phyloP scores from a whole-genome alignment of 2,329 filamentous ascomycete species.

The Claviceps africana region DNA sequence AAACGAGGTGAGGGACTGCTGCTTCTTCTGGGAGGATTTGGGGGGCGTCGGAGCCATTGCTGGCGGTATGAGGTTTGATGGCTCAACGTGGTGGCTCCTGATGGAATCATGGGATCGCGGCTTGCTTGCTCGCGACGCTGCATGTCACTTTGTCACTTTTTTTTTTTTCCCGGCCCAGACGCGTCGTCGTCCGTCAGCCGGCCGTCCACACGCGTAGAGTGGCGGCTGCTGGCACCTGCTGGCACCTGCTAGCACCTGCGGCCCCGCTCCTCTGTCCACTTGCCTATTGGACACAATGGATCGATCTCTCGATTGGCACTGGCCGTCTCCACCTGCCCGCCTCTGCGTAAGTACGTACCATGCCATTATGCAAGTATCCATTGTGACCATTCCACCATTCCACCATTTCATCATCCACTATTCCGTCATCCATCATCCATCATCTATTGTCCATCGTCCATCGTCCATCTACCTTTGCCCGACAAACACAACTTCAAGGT shows the following conservation, averaged over 20 bases:
- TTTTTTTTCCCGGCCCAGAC: background rate
- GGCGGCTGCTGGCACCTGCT: background rate
- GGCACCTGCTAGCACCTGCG: background rate
- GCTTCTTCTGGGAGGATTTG: constrained; percentile 40
- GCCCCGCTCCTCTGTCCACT: background rate
- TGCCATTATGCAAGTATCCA: background rate
- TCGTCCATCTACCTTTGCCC: too few relatives aligned
- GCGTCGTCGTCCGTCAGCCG: background rate
- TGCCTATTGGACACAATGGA: background rate
- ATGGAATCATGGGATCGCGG: background rate
- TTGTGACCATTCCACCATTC: background rate
- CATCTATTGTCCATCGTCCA: background rate
- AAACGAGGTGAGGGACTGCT: constrained; percentile 76
- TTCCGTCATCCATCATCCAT: too few relatives aligned
- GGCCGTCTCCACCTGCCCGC: background rate
- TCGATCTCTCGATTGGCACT: background rate
- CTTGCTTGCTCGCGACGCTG: background rate
- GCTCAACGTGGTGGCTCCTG: background rate
- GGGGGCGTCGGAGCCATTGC: constrained; percentile 21
- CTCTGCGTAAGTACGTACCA: background rate
- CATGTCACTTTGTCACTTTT: background rate
- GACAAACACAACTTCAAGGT: background rate
- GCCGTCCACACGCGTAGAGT: background rate
- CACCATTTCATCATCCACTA: background rate
- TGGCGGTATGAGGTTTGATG: background rate